Evolutionary conservation across 2,329 filamentous ascomycete genomes (phyloP).

Genomic region (Periconia macrospinosa): DNA sequence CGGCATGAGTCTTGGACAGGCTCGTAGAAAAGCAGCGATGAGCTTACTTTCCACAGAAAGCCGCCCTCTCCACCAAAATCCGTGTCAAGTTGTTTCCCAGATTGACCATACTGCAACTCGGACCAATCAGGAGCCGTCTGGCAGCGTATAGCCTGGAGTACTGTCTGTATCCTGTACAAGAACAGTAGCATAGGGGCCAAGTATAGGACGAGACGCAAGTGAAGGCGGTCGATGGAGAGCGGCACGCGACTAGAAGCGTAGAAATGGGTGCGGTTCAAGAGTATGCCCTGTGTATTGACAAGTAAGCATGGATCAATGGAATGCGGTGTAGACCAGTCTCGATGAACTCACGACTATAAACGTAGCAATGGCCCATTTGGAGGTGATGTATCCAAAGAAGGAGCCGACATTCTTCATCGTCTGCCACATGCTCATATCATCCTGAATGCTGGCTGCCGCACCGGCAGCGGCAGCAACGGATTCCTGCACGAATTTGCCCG

Average conservation of each 20-base stretch:
- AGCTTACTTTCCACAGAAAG: constrained; percentile 72
- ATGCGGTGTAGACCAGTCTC: too few species aligned
- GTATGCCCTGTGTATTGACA: constrained; percentile 62
- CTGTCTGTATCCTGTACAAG: constrained; percentile 63
- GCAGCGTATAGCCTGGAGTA: constrained; percentile 87
- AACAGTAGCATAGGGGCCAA: constrained; percentile 35
- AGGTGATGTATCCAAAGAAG: constrained; percentile 73
- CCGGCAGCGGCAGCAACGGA: constrained; percentile 48
- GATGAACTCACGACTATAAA: constrained; percentile 66
- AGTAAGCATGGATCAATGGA: background rate
- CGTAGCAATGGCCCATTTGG: constrained; percentile 82
- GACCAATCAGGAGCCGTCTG: constrained; percentile 66
- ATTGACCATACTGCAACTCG: constrained; percentile 50
- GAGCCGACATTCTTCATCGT: constrained; percentile 73
- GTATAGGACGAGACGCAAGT: constrained; percentile 42
- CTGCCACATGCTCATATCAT: constrained; percentile 51
- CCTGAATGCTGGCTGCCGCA: constrained; percentile 31
- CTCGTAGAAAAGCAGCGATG: constrained; percentile 71
- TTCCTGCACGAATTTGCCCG: constrained; percentile 46
- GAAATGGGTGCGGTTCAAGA: constrained; percentile 89
- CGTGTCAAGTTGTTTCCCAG: constrained; percentile 45
- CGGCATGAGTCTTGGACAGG: constrained; percentile 74
- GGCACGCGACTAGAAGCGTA: constrained; percentile 87
- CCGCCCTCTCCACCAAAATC: constrained; percentile 62
- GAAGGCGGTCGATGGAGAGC: constrained; percentile 72